Evolutionary conservation across 495 filamentous ascomycete genomes (phyloP).

Genomic region (Hyaloscypha bicolor): DNA sequence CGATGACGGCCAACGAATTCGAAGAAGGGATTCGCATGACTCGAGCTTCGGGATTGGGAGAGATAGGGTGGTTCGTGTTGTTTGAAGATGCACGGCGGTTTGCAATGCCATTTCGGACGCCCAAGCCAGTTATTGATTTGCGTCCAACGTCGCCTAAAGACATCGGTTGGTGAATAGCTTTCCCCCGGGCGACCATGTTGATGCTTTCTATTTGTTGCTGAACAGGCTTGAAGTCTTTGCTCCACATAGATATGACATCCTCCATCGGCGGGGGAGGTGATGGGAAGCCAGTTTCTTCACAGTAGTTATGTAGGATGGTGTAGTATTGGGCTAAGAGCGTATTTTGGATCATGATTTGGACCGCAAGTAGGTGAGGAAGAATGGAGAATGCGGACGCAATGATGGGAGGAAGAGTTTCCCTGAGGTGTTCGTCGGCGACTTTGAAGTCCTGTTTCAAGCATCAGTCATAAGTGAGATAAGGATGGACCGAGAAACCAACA

Average conservation of each 20-base stretch:
- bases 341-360: slow-evolving; percentile 81
- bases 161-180: slow-evolving; percentile 60
- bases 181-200: slow-evolving; percentile 69
- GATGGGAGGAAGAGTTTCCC: slow-evolving; percentile 73
- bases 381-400: slow-evolving; percentile 75
- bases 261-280: slow-evolving; percentile 75
- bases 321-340: slow-evolving; percentile 82
- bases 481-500: slow-evolving; percentile 33
- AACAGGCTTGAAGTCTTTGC: slow-evolving; percentile 62
- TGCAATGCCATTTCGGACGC: slow-evolving; percentile 40
- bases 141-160: slow-evolving; percentile 25
- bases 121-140: slow-evolving; percentile 38
- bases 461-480: slow-evolving; percentile 3
- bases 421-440: slow-evolving; percentile 79
- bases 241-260: slow-evolving; percentile 71
- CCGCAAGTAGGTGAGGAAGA: slow-evolving; percentile 72
- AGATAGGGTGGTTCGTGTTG: slow-evolving; percentile 31
- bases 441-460: slow-evolving; percentile 66
- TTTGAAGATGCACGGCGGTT: slow-evolving; percentile 30
- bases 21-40: slow-evolving; percentile 33
- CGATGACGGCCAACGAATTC: slow-evolving; percentile 12
- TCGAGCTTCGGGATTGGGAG: slow-evolving; percentile 33
- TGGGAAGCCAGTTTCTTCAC: slow-evolving; percentile 68
- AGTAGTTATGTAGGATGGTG: slow-evolving; percentile 79
- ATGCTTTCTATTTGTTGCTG: slow-evolving; percentile 77